Base-by-base conservation (phyloP, 2,329 filamentous ascomycete species). In the Pseudogymnoascus sp. region DNA sequence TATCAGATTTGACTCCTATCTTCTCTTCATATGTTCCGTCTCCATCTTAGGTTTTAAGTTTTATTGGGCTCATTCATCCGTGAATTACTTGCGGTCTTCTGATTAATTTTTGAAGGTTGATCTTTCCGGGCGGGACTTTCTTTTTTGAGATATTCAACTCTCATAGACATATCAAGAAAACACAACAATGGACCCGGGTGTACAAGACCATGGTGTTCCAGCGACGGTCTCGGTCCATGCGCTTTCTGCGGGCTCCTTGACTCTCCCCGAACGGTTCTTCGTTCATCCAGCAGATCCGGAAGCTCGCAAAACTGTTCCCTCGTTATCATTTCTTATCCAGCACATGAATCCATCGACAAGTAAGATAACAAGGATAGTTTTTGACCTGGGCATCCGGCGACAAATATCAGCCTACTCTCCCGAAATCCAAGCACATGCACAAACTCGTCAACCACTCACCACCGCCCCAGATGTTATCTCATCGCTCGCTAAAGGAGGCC, bases 311-410 rank as follows among this genome's bases (percentile, higher is more conserved):
- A 82, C 79, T 2, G 81, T 84, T 0, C 82, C 82, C 1, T 83
- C 80, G 0, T 73, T 84, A 2, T 77, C 77, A 0, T 85, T 84
- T 67, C 73, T 85, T 1, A 76, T 84, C 36, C 76, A 74, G 25
- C 82, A 84, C 65, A 74, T 75, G 1, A 72, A 76, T 3, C 25
- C 63, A 1, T 62, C 11, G 65, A 61, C 62, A 61, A 5, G 61
- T 66, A 46, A 46, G 61, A 59, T 61, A 64, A n/a, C 68, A 64
- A 74, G 63, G 69, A 72, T 83, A 6, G 71, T 84, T 65, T 84
- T 84, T 69, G 82, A 84, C 67, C 76, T 85, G 5, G 81, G 82
- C 7, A 72, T 83, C 23, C 79, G 80, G 61, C 75, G 78, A 49
- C 74, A 80, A 31, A 66, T 78, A 11, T 65, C 70, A 3, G 72